Base-by-base conservation (phyloP, 805 yeast species). In the Saccharomyces mikatae region DNA sequence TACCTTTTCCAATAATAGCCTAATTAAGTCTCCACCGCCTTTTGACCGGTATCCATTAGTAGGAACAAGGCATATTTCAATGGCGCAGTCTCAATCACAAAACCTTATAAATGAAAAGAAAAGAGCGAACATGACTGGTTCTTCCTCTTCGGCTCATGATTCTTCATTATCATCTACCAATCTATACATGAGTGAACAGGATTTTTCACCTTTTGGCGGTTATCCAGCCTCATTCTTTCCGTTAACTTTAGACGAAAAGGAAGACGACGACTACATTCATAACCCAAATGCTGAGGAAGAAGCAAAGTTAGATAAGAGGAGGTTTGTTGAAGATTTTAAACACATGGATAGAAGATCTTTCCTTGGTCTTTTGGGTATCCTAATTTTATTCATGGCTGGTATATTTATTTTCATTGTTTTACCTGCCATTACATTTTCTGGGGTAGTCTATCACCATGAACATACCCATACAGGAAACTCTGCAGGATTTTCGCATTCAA, bases 231-330 rank as follows among this genome's bases (percentile, higher is more conserved):
- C 90, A 17, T 83, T 89, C 4, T 92, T 92, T 74, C 99, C 99
- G 1, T 74, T 92, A 54, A 85, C 81, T 62, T 83, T 94, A 59
- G 97, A 92, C 56, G 98, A 92, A 62, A 89, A 89, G 71, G 99
- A 92, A 71, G 86, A 87, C 9, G 99, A 92, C 73, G 99, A 92
- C 71, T 91, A 89, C 66, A 69, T 94, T 60, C 98, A 92, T 71
- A 94, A 92, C 71, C 98, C 98, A 1, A 97, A 92, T 70, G 97
- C 97, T 9, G 85, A 90, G 41, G 87, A 83, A 48, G 99, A 94
- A 68, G 96, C 96, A 24, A 81, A 84, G 56, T 82, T 85, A 63
- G 96, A 89, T 62, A 85, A 82, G 58, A 80, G 84, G 66, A 74
- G 89, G 61, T 81, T 87, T 62, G 62, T 73, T 55, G 65, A 81